These are phyloP conservation scores for Theileria parva DNA, from an alignment of 169 alveolate species.

Conservation along the genomic window DNA sequence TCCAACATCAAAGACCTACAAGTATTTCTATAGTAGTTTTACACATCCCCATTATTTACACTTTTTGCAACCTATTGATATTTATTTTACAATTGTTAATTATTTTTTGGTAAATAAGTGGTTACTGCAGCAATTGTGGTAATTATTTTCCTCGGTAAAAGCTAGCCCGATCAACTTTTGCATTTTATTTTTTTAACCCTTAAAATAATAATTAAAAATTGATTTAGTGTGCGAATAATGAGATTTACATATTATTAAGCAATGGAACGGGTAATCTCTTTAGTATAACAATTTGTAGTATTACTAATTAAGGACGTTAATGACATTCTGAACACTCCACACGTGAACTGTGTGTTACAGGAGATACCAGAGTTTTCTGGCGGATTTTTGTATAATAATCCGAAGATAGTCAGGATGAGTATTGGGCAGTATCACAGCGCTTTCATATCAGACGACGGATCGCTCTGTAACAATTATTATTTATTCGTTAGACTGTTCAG, in stretches of 20 bases:
- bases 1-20: background rate
- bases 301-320: conserved; percentile 7
- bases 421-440: conserved; percentile 62
- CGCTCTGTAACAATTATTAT: conserved; percentile 19
- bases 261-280: conserved; percentile 24
- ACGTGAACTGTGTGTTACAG: background rate
- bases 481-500: conserved; percentile 32
- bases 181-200: too few species aligned
- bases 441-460: conserved; percentile 52
- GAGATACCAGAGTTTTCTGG: background rate
- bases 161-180: too few species aligned
- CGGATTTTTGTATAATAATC: background rate
- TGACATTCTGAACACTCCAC: background rate
- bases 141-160: too few species aligned
- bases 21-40: conserved; percentile 23
- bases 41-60: too few species aligned
- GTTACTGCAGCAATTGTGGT: background rate
- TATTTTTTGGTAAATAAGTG: too few species aligned
- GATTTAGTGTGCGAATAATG: conserved; percentile 49
- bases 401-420: conserved; percentile 43
- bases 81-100: too few species aligned
- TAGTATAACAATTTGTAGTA: conserved; percentile 6
- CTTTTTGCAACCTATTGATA: too few species aligned
- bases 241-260: conserved; percentile 23
- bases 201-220: background rate